Percentiles rank a stretch among this genome's conserved stretches.
Evolutionary conservation across 495 filamentous ascomycete genomes (phyloP).

Genomic region (Penicillium atrosanguineum): DNA sequence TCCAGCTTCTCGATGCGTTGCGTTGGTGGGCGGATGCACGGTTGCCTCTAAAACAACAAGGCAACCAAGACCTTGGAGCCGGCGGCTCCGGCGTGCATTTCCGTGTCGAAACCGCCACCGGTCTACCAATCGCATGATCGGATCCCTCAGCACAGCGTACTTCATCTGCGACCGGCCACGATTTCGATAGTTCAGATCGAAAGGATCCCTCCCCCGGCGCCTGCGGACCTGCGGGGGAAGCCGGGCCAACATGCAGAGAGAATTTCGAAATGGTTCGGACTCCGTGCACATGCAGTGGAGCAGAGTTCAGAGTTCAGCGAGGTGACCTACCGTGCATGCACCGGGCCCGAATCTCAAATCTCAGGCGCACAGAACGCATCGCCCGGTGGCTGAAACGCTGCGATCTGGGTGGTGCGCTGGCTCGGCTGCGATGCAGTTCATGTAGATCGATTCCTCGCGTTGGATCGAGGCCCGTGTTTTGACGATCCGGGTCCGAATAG

Average conservation of each 20-base stretch:
- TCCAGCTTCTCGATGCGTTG: not conserved
- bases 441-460: conserved; percentile 28
- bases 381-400: conserved; percentile 27
- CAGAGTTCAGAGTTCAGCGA: conserved; percentile 14
- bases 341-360: conserved; percentile 8
- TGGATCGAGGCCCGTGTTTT: conserved; percentile 3
- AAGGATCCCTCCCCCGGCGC: conserved; percentile 2
- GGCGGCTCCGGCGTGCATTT: not conserved
- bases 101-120: not conserved
- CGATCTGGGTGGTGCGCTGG: conserved; percentile 21
- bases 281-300: conserved; percentile 1
- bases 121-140: not conserved
- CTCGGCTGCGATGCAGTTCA: conserved; percentile 18
- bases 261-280: conserved; percentile 3
- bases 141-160: not conserved
- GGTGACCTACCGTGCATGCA: conserved; percentile 32
- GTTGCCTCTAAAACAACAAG: not conserved
- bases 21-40: not conserved
- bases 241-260: conserved; percentile 6
- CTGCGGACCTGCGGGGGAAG: conserved; percentile 11
- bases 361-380: conserved; percentile 25
- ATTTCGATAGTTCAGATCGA: conserved; percentile 27
- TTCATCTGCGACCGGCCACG: conserved; percentile 11
- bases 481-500: not conserved
- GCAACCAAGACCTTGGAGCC: not conserved